Conservation (phyloP, 371 early-diverging fungal genomes). For the Actinomucor elegans region DNA sequence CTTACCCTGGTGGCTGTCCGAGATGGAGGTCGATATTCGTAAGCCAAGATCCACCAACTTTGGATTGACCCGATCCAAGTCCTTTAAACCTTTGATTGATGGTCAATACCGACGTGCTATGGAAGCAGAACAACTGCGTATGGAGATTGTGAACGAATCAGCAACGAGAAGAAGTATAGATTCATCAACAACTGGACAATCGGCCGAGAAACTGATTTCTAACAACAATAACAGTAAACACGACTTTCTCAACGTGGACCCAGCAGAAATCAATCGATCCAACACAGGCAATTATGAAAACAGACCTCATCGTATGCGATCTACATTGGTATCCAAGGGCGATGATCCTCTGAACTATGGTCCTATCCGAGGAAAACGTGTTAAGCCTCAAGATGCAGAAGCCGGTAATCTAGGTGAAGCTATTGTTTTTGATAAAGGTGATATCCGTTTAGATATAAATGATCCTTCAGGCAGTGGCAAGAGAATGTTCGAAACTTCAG, state of each 20-base stretch:
- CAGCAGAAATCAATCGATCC: not conserved
- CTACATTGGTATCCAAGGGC: slow-evolving; percentile 17
- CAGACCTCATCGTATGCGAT: slow-evolving; percentile 27
- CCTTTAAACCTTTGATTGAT: slow-evolving; percentile 50
- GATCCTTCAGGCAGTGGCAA: not conserved
- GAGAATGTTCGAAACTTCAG: slow-evolving; percentile 9
- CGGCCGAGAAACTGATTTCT: not conserved
- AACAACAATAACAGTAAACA: not conserved
- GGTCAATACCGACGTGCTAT: slow-evolving; percentile 46
- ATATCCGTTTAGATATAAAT: slow-evolving; percentile 23
- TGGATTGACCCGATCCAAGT: slow-evolving; percentile 47
- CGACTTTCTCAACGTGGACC: not conserved
- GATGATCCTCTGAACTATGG: slow-evolving; percentile 29
- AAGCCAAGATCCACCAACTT: slow-evolving; percentile 59
- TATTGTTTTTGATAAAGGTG: slow-evolving; percentile 20
- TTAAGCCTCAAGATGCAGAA: slow-evolving; percentile 4
- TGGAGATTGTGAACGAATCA: slow-evolving; percentile 11
- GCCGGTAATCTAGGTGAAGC: slow-evolving; percentile 22
- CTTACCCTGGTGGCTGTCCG: slow-evolving; percentile 98
- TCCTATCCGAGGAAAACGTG: slow-evolving; percentile 6
- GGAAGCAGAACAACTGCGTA: slow-evolving; percentile 32
- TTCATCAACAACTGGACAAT: not conserved
- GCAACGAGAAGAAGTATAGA: not conserved
- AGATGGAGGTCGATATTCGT: slow-evolving; percentile 92
- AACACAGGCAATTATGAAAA: slow-evolving; percentile 9